phyloP scores from a whole-genome alignment of 1,139 yeast species.

The Dujonia santamariae region DNA sequence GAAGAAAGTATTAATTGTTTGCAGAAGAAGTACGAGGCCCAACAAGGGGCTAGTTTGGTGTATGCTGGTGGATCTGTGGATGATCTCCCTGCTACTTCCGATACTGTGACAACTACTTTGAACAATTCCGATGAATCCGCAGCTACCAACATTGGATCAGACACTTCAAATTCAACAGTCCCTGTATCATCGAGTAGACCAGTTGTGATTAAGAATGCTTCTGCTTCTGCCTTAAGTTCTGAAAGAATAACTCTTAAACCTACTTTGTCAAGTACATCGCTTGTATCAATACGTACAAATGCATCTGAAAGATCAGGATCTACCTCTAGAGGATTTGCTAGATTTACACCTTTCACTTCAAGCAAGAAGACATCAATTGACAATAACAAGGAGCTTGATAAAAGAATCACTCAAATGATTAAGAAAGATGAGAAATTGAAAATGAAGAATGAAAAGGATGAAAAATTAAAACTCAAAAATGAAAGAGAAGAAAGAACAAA shows the following conservation, averaged over 20 bases:
- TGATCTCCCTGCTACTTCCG: too few species aligned
- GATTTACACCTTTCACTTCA: slow-evolving; percentile 7
- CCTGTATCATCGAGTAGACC: not conserved
- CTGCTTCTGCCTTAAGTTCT: not conserved
- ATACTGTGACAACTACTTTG: not conserved
- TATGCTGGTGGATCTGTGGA: not conserved
- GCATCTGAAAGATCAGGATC: slow-evolving; percentile 1
- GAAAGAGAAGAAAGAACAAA: slow-evolving; percentile 14
- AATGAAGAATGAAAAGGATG: slow-evolving; percentile 20
- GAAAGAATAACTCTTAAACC: slow-evolving; percentile 2
- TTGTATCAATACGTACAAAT: slow-evolving; percentile 5
- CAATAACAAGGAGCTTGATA: slow-evolving; percentile 28
- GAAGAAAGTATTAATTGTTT: slow-evolving; percentile 19
- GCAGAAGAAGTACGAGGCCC: slow-evolving; percentile 11
- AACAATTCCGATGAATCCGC: not conserved
- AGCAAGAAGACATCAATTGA: slow-evolving; percentile 3
- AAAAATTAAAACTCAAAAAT: slow-evolving; percentile 15
- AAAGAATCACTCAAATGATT: slow-evolving; percentile 26
- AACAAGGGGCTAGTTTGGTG: slow-evolving; percentile 11
- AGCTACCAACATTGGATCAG: not conserved
- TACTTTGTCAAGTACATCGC: slow-evolving; percentile 5
- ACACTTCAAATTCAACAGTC: not conserved
- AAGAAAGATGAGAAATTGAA: slow-evolving; percentile 29
- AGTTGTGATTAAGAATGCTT: not conserved
- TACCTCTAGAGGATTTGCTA: slow-evolving; percentile 1